Base-by-base conservation (phyloP, 1,284 basidiomycete genomes). In the Serendipita sp. region DNA sequence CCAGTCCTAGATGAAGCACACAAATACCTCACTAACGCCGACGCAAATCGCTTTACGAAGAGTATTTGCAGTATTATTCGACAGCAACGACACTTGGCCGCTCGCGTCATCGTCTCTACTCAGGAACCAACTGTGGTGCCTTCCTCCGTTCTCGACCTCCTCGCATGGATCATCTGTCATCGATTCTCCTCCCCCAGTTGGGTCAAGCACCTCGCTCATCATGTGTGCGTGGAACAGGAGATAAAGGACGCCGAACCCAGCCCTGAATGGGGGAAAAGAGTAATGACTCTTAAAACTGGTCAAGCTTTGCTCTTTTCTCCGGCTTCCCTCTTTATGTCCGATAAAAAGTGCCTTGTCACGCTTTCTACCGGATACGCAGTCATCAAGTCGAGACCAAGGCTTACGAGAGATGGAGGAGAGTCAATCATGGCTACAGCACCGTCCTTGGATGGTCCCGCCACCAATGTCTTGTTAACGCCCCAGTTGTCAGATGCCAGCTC, bases 111-210 rank as follows among this genome's bases (percentile, higher is more conserved):
- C 38, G 83, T 88, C 63, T 84, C 82, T 66, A 88, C 85, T 0
- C 86, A 86, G 77, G 85, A 88, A 65, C 86, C 86, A 0, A 88
- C 86, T 0, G 80, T 85, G 0, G 77, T 88, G 0, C 86, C 85
- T 0, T 76, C 83, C 0, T 80, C 84, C 0, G 71, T 88, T 1
- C 75, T 88, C 3, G 86, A 88, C 67, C 74, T 89, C 0, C 87
- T 84, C 60, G 79, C 79, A 0, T 74, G 87, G 0, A 73, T 81
- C 0, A 78, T 88, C 10, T 68, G 87, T 3, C 87, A 88, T 66
- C 76, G 85, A 0, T 88, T 88, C 71, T 85, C 84, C 0, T 87
- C 85, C 0, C 82, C 84, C 0, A 74, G 82, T 0, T 88, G 86
- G 86, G 85, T 83, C 79, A 76, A 82, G 0, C 85, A 87, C 66